Evolutionary conservation across 1,284 basidiomycete species (phyloP).

Genomic region (Pyrrhoderma noxium): DNA sequence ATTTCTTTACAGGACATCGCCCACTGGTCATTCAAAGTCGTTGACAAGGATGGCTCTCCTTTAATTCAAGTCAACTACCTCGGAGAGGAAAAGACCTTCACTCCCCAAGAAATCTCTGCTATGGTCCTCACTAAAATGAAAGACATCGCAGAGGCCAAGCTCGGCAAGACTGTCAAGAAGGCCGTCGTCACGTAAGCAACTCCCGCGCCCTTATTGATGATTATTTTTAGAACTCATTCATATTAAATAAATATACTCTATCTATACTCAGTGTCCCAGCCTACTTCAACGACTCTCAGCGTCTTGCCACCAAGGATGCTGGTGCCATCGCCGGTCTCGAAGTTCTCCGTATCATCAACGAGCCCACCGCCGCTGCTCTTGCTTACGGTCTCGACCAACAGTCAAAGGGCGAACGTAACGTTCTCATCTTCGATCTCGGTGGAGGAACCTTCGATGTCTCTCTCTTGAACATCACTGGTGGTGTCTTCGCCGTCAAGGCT

Average conservation of each 20-base stretch:
- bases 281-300: constrained; percentile 97
- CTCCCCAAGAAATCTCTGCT: constrained; percentile 95
- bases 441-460: constrained; percentile 99
- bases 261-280: constrained; percentile 65
- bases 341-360: constrained; percentile 96
- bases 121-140: constrained; percentile 99
- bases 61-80: constrained; percentile 94
- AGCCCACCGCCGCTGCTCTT: constrained; percentile 92
- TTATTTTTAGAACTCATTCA: background rate
- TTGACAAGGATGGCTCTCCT: constrained; percentile 91
- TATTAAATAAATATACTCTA: constrained; percentile 14
- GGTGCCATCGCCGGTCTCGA: constrained; percentile 90
- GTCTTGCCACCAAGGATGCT: constrained; percentile 93
- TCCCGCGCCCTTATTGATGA: constrained; percentile 11
- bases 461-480: constrained; percentile 91
- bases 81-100: constrained; percentile 92
- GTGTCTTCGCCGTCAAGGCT: constrained; percentile 96
- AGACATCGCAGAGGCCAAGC: constrained; percentile 98
- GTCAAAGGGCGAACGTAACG: constrained; percentile 91
- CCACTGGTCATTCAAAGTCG: constrained; percentile 95
- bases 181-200: constrained; percentile 81
- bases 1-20: constrained; percentile 55
- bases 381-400: constrained; percentile 90
- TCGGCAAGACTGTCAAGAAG: constrained; percentile 92
- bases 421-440: constrained; percentile 99